Conservation (phyloP, 495 filamentous ascomycete genomes). For the Achaetomiella virescens region DNA sequence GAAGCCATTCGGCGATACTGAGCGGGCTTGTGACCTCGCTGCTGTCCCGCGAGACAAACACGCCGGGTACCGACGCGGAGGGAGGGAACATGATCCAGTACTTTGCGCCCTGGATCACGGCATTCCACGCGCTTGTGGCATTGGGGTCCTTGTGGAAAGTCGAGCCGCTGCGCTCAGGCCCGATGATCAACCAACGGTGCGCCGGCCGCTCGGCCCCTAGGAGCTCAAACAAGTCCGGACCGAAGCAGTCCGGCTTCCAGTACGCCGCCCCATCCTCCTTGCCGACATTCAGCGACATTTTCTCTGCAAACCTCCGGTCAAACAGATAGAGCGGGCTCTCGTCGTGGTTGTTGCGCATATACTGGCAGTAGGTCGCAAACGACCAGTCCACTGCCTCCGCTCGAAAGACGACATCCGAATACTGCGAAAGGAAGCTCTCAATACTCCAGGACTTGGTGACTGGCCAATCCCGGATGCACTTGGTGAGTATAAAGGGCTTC, state of each 20-base stretch:
- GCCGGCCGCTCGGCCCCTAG: slow-evolving; percentile 78
- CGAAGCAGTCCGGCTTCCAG: slow-evolving; percentile 82
- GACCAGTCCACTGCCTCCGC: slow-evolving; percentile 95
- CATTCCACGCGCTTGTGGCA: slow-evolving; percentile 84
- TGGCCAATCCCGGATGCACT: slow-evolving; percentile 79
- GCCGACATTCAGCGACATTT: slow-evolving; percentile 68
- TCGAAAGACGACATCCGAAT: slow-evolving; percentile 64
- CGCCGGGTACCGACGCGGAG: slow-evolving; percentile 61
- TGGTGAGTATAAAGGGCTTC: slow-evolving; percentile 81
- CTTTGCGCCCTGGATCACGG: slow-evolving; percentile 82
- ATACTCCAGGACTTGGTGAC: slow-evolving; percentile 69
- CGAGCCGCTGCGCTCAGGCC: slow-evolving; percentile 82
- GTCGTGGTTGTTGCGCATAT: slow-evolving; percentile 76
- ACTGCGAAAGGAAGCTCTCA: slow-evolving; percentile 54
- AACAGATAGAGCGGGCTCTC: slow-evolving; percentile 94
- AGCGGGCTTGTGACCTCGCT: slow-evolving; percentile 93
- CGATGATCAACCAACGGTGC: slow-evolving; percentile 88
- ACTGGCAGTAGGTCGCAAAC: slow-evolving; percentile 69
- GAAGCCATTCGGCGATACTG: slow-evolving; percentile 92
- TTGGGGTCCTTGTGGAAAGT: slow-evolving; percentile 87
- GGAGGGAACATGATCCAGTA: slow-evolving; percentile 94
- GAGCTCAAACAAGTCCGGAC: slow-evolving; percentile 78
- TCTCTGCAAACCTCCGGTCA: slow-evolving; percentile 78
- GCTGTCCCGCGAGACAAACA: slow-evolving; percentile 85
- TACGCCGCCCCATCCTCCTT: slow-evolving; percentile 54